A percentile compares a stretch with the other conserved stretches of the same genome.
phyloP scores from a whole-genome alignment of 371 early-diverging fungal species.

The Lichtheimia hyalospora region DNA sequence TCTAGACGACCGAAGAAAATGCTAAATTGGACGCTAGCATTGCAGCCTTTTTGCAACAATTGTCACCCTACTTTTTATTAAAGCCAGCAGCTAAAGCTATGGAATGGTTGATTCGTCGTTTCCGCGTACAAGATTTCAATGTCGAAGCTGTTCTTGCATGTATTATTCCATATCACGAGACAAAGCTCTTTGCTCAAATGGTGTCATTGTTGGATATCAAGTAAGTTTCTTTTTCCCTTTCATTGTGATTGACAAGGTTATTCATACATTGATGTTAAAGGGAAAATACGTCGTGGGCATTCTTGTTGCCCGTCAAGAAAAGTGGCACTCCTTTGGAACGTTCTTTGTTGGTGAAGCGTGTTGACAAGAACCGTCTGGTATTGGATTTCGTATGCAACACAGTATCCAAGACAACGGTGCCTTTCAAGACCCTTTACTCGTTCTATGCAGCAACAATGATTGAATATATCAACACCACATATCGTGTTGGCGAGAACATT shows the following conservation, averaged over 20 bases:
- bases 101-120: conserved; percentile 93
- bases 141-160: conserved; percentile 74
- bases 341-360: conserved; percentile 56
- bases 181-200: conserved; percentile 83
- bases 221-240: conserved; percentile 46
- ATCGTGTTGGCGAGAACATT: conserved; percentile 46
- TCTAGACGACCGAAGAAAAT: conserved; percentile 80
- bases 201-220: conserved; percentile 65
- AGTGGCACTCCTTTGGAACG: conserved; percentile 64
- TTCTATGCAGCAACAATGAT: conserved; percentile 70
- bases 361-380: conserved; percentile 56
- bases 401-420: conserved; percentile 39
- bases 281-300: conserved; percentile 66
- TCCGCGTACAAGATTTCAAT: conserved; percentile 87
- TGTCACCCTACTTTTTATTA: conserved; percentile 84
- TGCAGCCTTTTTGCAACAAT: conserved; percentile 64
- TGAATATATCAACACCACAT: conserved; percentile 54
- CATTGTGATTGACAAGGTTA: not conserved
- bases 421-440: conserved; percentile 59
- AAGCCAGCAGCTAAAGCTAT: conserved; percentile 83
- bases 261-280: conserved; percentile 24
- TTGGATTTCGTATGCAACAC: conserved; percentile 70
- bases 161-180: conserved; percentile 92
- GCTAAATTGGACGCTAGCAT: conserved; percentile 77
- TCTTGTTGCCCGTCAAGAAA: conserved; percentile 62